These are phyloP conservation scores for Russula earlei DNA, from an alignment of 768 basidiomycete genomes.

Conservation along the genomic window DNA sequence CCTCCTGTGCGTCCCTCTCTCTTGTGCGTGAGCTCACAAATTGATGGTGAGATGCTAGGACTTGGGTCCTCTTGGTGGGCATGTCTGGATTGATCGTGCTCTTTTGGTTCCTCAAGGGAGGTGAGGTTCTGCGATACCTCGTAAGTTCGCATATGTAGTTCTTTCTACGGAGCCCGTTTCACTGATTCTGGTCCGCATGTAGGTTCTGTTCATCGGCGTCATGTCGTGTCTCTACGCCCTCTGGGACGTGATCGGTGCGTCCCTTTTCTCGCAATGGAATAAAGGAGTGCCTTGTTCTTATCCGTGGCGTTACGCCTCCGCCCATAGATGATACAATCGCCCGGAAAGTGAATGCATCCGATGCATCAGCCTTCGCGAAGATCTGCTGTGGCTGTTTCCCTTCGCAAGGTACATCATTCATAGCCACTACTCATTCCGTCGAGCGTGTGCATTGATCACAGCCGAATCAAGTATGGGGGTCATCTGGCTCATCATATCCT, in stretches of 20 bases:
- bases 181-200: neutral
- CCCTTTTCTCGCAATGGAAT: slow-evolving; percentile 20
- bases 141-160: slow-evolving; percentile 31
- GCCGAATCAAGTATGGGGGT: slow-evolving; percentile 67
- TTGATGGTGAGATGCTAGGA: slow-evolving; percentile 32
- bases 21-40: neutral
- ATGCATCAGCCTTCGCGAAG: slow-evolving; percentile 76
- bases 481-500: slow-evolving; percentile 72
- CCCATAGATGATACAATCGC: slow-evolving; percentile 69
- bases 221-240: slow-evolving; percentile 85
- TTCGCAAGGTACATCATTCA: slow-evolving; percentile 46
- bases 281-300: neutral
- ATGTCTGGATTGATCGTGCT: slow-evolving; percentile 73
- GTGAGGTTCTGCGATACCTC: slow-evolving; percentile 67
- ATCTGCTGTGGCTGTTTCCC: slow-evolving; percentile 84
- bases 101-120: slow-evolving; percentile 76
- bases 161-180: neutral
- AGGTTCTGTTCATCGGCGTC: slow-evolving; percentile 76
- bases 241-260: slow-evolving; percentile 80
- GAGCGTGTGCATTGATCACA: neutral
- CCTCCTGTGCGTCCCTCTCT: slow-evolving; percentile 45
- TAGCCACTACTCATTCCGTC: neutral
- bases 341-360: slow-evolving; percentile 78
- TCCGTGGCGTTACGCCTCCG: neutral
- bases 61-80: slow-evolving; percentile 68